phyloP scores from a whole-genome alignment of 139 green algal genomes.

The Chlamydomonas sphaeroides region DNA sequence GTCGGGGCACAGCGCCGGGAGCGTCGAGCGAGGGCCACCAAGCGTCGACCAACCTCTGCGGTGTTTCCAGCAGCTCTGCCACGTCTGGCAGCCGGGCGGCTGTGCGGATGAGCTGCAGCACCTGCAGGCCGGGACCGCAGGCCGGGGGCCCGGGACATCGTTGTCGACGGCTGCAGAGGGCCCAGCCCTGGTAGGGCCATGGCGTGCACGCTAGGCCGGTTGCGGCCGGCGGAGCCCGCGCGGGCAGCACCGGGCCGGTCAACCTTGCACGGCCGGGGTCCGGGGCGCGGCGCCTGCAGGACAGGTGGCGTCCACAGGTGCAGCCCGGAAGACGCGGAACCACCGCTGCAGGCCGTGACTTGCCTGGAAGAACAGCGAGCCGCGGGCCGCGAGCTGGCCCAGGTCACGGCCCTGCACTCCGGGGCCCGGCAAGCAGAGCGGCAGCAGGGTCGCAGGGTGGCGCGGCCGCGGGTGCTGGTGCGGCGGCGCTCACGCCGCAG shows the following conservation, averaged over 20 bases:
- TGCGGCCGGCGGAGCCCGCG: no score
- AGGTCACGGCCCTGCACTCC: not conserved
- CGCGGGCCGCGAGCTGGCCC: not conserved
- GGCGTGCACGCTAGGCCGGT: no score
- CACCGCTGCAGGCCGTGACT: no score
- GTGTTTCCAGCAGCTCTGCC: slow-evolving; percentile 2
- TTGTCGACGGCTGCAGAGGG: not conserved
- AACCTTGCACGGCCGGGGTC: no score
- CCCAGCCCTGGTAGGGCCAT: no score
- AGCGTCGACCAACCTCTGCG: not conserved
- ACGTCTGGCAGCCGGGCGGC: slow-evolving; percentile 8
- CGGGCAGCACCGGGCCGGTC: no score
- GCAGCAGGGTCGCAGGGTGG: no score
- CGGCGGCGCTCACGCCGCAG: not conserved
- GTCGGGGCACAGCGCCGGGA: not conserved
- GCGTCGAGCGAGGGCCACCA: not conserved
- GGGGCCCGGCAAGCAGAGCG: no score
- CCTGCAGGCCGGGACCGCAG: not conserved
- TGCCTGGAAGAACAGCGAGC: slow-evolving; percentile 9
- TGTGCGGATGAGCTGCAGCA: slow-evolving; percentile 2
- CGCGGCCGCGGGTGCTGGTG: no score
- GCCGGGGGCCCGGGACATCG: not conserved
- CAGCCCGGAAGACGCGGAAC: not conserved
- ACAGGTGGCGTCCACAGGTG: not conserved
- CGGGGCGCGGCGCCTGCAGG: no score